A percentile compares a stretch with the other conserved stretches of the same genome.
Evolutionary conservation across 495 filamentous ascomycete genomes (phyloP).

Genomic region (Astrocystis sublimbata): DNA sequence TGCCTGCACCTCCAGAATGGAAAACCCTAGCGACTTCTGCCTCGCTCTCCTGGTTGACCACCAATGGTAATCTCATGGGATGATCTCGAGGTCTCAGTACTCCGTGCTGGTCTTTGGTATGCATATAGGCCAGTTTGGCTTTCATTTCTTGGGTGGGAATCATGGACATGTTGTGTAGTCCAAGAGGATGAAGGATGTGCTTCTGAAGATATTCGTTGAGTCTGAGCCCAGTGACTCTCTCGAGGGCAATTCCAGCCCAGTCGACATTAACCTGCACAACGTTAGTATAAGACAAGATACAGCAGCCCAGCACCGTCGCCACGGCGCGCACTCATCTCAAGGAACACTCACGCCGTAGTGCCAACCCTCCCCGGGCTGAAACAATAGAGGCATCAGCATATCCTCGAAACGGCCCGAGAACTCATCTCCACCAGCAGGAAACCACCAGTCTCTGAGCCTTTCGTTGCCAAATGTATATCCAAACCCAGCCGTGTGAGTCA

Average conservation of each 20-base stretch:
- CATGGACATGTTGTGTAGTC: conserved; percentile 54
- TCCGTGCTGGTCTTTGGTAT: conserved; percentile 43
- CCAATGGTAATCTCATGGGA: conserved; percentile 44
- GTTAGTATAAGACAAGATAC: not conserved
- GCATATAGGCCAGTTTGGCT: conserved; percentile 50
- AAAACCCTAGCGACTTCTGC: conserved; percentile 36
- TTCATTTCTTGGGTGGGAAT: conserved; percentile 54
- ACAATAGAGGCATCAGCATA: conserved; percentile 52
- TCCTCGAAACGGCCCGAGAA: conserved; percentile 47
- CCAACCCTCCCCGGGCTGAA: conserved; percentile 60
- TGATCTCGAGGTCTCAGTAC: conserved; percentile 48
- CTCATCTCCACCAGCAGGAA: conserved; percentile 55
- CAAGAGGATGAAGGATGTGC: conserved; percentile 57
- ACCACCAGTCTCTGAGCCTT: conserved; percentile 44
- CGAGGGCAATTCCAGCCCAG: conserved; percentile 59
- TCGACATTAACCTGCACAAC: conserved; percentile 51
- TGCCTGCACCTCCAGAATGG: conserved; percentile 58
- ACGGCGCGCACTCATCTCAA: not conserved
- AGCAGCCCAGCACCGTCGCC: not conserved
- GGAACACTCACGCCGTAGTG: conserved; percentile 55
- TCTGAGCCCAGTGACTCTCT: conserved; percentile 50
- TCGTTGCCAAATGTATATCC: conserved; percentile 57
- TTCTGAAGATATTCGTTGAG: conserved; percentile 58
- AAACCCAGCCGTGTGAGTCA: conserved; percentile 60
- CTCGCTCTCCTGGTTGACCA: conserved; percentile 34